Evolutionary conservation across 2,329 filamentous ascomycete genomes (phyloP), one percentile per base, ranked within the genome.

Genomic region (Plectosphaerella sp.): DNA sequence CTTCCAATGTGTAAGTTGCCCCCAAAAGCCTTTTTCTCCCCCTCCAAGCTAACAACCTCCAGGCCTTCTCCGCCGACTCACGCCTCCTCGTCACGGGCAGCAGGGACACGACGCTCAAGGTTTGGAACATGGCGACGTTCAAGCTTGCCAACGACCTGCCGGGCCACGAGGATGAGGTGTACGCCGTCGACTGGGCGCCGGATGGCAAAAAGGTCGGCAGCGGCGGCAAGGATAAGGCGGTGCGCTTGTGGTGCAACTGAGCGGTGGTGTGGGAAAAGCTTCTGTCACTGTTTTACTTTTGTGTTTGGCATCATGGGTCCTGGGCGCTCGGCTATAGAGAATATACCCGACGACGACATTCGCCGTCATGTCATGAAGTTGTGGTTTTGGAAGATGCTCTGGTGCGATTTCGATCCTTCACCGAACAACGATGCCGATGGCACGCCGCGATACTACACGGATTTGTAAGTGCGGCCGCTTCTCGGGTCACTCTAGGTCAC

Each of bases 41-140:
- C 15, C 10, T 28, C 20, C 28, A 33, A 33, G 20, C 41, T 43
- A n/a, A 43, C 43, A 14, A 2, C 49, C 91, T 95, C 91, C 91
- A 89, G 62, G 86, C 88, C 42, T 99, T 97, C 74, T 95, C 89
- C 11, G 89, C 94, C 2, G 94, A 99, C 68, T 95, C 89, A 16
- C 78, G 93, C n/a, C 73, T 96, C 28, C 73, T 97, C 5, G 92
- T 96, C 14, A 95, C 90, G 33, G 88, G 82, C 2, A 92, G 87
- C 56, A 96, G 96, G 67, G 94, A 97, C 66, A 94, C 90, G 2
- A 97, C 94, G 0, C 73, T 97, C 47, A 97, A 96, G 67, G 89
- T 95, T 5, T 99, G 93, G 92, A 91, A 95, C 62, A 88, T 96
- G 66, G 79, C 87, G 56, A 90, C 88, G 2, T 88, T 87, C 48